These are phyloP conservation scores for Mimosa bimucronata DNA, from an alignment of 306 rosid species.

Conservation along the genomic window DNA sequence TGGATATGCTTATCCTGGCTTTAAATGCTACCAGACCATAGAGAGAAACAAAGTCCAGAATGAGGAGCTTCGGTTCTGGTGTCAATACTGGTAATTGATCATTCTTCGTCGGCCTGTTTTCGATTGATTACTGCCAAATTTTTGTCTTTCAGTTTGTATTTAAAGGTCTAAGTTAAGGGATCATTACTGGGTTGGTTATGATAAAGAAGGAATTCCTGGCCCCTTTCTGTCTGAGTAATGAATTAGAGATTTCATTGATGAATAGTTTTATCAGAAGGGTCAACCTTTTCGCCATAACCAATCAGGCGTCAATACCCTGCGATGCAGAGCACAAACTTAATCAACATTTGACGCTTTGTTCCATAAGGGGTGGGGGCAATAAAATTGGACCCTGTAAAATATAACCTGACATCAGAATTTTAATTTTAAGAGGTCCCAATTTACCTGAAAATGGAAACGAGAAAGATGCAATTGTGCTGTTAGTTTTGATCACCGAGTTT, in stretches of 20 bases:
- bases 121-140: constrained; percentile 19
- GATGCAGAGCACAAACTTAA: constrained; percentile 28
- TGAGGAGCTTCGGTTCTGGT: constrained; percentile 93
- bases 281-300: constrained; percentile 33
- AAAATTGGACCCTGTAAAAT: neutral
- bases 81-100: constrained; percentile 79
- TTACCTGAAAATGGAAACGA: neutral
- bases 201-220: neutral
- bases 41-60: constrained; percentile 62
- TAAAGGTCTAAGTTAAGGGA: constrained; percentile 5
- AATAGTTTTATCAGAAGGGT: constrained; percentile 24
- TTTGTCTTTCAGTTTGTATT: neutral
- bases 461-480: constrained; percentile 3
- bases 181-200: neutral
- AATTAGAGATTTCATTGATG: constrained; percentile 24
- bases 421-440: neutral
- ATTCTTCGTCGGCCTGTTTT: neutral
- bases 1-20: constrained; percentile 95
- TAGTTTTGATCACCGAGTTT: neutral
- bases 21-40: constrained; percentile 77
- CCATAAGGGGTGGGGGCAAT: neutral
- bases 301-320: constrained; percentile 28
- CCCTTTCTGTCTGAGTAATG: neutral
- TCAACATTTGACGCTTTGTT: constrained; percentile 24
- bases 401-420: constrained; percentile 8